Base-by-base conservation (phyloP, 805 yeast genomes). In the Candida ponderosae region DNA sequence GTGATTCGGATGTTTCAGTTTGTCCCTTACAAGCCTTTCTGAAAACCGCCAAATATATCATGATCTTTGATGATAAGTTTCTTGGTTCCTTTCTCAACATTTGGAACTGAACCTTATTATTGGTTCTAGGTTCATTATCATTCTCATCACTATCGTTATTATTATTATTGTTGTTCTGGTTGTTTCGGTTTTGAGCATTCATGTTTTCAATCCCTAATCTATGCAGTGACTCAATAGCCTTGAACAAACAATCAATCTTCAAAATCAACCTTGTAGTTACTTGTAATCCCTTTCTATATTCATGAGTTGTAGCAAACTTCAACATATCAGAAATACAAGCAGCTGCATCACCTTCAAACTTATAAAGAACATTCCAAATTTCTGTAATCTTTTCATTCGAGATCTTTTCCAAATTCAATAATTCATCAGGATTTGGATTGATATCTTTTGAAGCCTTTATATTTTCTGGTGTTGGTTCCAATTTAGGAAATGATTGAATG, bases 321-420 rank as follows among this genome's bases (percentile, higher is more conserved):
- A 93, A 72, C 96, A 93, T 89, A 46, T 85, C 90, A 3, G 95
- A 83, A 15, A 93, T 87, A 53, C 87, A 79, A 0, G 86, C 72
- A 0, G 97, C 97, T 3, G 95, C 74, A 15, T 79, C 78, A 56
- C 89, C 98, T 58, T 93, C 99, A 56, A 76, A 94, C 28, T 81
- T 82, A 37, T 94, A 87, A 23, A 94, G 65, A 0, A 85, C 79
- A 17, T 85, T 69, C 97, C 98, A 94, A 29, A 90, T 82, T 30
- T 72, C 74, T 35, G 68, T 59, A 13, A 76, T 67, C 18, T 68
- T 62, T 6, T 70, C 64, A 63, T 81, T 88, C 38, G 89, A 74
- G 37, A 71, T 72, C 32, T 70, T 68, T 56, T 90, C 95, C 45
- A 76, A 65, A 4, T 63, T 57, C 18, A 76, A 59, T 26, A 83